Evolutionary conservation across 495 filamentous ascomycete species (phyloP).

Genomic region (Penicillium antarcticum): DNA sequence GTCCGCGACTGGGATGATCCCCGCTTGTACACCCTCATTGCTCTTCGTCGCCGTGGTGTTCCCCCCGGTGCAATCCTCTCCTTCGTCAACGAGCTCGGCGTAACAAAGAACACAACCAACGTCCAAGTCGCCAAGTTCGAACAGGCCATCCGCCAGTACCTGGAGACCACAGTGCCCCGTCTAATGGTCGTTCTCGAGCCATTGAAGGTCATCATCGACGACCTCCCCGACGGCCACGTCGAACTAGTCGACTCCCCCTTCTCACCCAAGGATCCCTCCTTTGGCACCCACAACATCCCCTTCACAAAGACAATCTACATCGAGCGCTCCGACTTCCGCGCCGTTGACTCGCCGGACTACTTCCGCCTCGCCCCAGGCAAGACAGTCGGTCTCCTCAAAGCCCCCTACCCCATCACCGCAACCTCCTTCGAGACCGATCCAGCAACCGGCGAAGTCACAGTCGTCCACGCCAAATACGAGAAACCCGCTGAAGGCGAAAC

Average conservation of each 20-base stretch:
- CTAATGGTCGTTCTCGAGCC: slow-evolving; percentile 78
- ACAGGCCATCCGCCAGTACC: slow-evolving; percentile 71
- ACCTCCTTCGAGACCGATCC: slow-evolving; percentile 72
- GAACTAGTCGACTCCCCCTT: slow-evolving; percentile 60
- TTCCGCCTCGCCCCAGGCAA: slow-evolving; percentile 94
- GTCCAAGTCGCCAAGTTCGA: slow-evolving; percentile 77
- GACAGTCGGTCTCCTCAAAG: slow-evolving; percentile 81
- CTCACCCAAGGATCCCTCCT: slow-evolving; percentile 54
- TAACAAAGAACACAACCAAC: slow-evolving; percentile 69
- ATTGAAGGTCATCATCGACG: slow-evolving; percentile 68
- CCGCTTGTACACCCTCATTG: slow-evolving; percentile 84
- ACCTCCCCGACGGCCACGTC: slow-evolving; percentile 64
- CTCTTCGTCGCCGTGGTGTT: slow-evolving; percentile 74
- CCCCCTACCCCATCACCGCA: slow-evolving; percentile 77
- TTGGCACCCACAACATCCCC: slow-evolving; percentile 55
- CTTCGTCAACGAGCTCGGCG: slow-evolving; percentile 86
- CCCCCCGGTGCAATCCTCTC: slow-evolving; percentile 83
- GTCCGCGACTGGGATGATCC: slow-evolving; percentile 90
- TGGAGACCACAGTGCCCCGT: slow-evolving; percentile 80
- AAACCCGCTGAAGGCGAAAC: slow-evolving; percentile 48
- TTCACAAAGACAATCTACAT: slow-evolving; percentile 90
- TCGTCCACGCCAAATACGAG: slow-evolving; percentile 39
- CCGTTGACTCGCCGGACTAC: slow-evolving; percentile 78
- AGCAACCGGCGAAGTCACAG: slow-evolving; percentile 60
- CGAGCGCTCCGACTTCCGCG: slow-evolving; percentile 87